phyloP scores from a whole-genome alignment of 305 asterid genomes.

The Fraxinus albicans region DNA sequence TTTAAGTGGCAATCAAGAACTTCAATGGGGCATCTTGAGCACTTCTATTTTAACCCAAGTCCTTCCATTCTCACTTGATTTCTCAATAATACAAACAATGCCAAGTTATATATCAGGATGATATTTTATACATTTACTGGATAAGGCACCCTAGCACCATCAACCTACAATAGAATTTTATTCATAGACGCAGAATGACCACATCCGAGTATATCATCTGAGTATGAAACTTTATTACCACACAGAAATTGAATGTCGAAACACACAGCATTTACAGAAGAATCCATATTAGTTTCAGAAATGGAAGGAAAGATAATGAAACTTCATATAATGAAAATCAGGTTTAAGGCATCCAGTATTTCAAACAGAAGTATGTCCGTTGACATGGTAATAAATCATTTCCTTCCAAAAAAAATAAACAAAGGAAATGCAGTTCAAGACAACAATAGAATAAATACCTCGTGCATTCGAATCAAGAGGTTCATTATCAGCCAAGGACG shows the following conservation, averaged over 20 bases:
- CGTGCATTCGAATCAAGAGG: constrained; percentile 77
- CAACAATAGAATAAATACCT: constrained; percentile 49
- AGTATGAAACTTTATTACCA: neutral
- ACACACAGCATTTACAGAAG: neutral
- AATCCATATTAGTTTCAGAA: neutral
- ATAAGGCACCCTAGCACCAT: neutral
- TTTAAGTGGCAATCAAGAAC: neutral
- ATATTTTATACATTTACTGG: neutral
- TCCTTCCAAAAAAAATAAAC: constrained; percentile 7
- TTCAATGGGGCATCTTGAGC: neutral
- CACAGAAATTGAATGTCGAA: neutral
- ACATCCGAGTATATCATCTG: neutral
- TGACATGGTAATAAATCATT: constrained; percentile 12
- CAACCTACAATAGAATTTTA: neutral
- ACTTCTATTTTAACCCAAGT: neutral
- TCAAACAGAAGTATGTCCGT: constrained; percentile 7
- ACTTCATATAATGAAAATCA: constrained; percentile 19
- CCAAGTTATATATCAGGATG: neutral
- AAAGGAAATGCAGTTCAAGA: constrained; percentile 15
- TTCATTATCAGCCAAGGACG: constrained; percentile 64
- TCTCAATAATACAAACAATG: neutral
- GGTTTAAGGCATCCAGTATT: constrained; percentile 13
- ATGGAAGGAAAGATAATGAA: constrained; percentile 15
- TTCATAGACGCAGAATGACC: neutral
- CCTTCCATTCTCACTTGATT: neutral